Percentiles rank a stretch among this genome's conserved stretches.
Conservation (phyloP, 2,329 filamentous ascomycete genomes). For the Colletotrichum brevisporum region DNA sequence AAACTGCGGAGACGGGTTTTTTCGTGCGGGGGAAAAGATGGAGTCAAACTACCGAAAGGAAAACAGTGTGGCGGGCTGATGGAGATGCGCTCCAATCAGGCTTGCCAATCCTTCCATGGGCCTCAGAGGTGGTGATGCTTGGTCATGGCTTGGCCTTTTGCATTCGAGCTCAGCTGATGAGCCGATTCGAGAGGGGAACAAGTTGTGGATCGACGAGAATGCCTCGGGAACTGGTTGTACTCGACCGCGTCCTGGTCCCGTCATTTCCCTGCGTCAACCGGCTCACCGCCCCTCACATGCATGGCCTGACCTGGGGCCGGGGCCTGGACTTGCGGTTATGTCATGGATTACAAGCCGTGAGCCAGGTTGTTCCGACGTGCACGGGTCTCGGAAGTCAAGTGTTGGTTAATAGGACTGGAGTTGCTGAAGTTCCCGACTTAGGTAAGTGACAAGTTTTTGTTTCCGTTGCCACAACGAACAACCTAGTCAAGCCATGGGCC, state of each 20-base stretch:
- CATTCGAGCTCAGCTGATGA: neutral
- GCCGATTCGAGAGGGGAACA: neutral
- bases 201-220: conserved; percentile 8
- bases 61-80: conserved; percentile 1
- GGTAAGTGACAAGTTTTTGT: too few relatives aligned
- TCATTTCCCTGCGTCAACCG: neutral
- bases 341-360: neutral
- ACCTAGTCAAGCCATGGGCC: neutral
- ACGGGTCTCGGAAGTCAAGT: neutral
- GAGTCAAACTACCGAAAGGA: conserved; percentile 18
- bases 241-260: neutral
- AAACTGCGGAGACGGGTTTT: conserved; percentile 2
- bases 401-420: too few relatives aligned
- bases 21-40: conserved; percentile 29
- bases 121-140: neutral
- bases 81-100: conserved; percentile 34
- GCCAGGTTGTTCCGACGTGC: neutral
- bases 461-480: too few relatives aligned
- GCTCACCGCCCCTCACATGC: neutral
- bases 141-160: neutral
- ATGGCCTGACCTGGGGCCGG: neutral
- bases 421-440: too few relatives aligned
- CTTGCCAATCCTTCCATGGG: neutral
- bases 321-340: neutral
- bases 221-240: neutral